Base-by-base conservation (phyloP, 139 green algal genomes). In the Chlorella sorokiniana region DNA sequence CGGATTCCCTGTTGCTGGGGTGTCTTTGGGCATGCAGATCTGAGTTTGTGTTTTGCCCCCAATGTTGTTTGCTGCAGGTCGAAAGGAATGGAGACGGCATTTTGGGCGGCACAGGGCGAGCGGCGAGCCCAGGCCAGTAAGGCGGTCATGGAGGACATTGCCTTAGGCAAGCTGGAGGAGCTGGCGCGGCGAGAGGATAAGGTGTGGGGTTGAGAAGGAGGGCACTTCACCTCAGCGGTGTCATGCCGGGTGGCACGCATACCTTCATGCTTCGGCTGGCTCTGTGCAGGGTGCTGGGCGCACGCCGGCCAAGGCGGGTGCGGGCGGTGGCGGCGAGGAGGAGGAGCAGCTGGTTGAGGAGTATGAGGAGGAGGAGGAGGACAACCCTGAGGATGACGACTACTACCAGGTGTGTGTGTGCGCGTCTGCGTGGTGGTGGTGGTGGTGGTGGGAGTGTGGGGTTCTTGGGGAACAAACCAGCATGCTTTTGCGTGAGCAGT, bases 381-480 rank as follows among this genome's bases (percentile, higher is more conserved):
- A 83, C 6, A 23, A 65, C 16, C 20, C 31, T 16, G 78, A 78
- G 27, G 78, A 83, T 40, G 78, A 83, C 20, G 78, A 83, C 51
- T 77, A 83, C 52, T 83, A 83, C 78, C 67, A 83, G 65, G 78
- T 78, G 38, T n/a, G n/a, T n/a, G n/a, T n/a, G n/a, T n/a, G n/a
- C n/a, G n/a, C n/a, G n/a, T n/a, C 1, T n/a, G 31, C 14, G 44
- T n/a, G 40, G 29, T 7, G 22, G 4, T 63, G 33, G 27, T 4
- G 8, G 33, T 56, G 40, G n/a, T 35, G 3, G 42, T 61, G 41
- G 37, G 29, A 59, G 20, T 20, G 4, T 25, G 41, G 25, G 20
- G 4, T 33, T 0, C 25, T 62, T 31, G 18, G 4, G 23, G 22
- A 59, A n/a, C 42, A 2, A 6, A 11, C 8, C 9, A 44, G 45